These are phyloP conservation scores for Rhizopogon vulgaris DNA, from an alignment of 768 basidiomycete genomes.

Conservation along the genomic window DNA sequence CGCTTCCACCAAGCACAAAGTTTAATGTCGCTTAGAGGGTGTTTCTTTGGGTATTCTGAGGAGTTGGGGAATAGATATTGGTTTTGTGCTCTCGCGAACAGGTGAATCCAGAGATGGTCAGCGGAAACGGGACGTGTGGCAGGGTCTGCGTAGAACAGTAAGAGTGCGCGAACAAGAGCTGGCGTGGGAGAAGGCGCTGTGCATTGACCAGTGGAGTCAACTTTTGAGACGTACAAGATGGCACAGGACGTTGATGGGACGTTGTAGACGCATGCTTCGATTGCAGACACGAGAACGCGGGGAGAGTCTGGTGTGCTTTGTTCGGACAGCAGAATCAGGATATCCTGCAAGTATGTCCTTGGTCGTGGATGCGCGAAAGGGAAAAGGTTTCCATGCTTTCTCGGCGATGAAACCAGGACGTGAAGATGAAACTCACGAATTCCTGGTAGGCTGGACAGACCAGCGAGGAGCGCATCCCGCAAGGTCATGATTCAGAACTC, in stretches of 20 bases:
- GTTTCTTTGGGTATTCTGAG: slow-evolving; percentile 60
- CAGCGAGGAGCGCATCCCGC: slow-evolving; percentile 55
- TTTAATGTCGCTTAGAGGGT: slow-evolving; percentile 66
- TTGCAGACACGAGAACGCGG: slow-evolving; percentile 65
- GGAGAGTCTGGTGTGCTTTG: slow-evolving; percentile 42
- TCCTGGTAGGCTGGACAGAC: slow-evolving; percentile 54
- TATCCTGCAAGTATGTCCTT: slow-evolving; percentile 65
- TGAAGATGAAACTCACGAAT: slow-evolving; percentile 71
- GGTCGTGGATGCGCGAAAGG: slow-evolving; percentile 68
- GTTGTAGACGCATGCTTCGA: slow-evolving; percentile 74
- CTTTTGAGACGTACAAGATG: slow-evolving; percentile 88
- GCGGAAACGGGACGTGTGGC: slow-evolving; percentile 53
- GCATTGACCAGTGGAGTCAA: slow-evolving; percentile 86
- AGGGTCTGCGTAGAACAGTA: slow-evolving; percentile 59
- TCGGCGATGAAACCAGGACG: slow-evolving; percentile 61
- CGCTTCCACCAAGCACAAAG: slow-evolving; percentile 94
- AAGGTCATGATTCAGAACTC: slow-evolving; percentile 34
- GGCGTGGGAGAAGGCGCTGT: slow-evolving; percentile 60
- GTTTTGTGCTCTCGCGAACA: slow-evolving; percentile 84
- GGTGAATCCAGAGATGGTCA: slow-evolving; percentile 67
- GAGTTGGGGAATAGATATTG: slow-evolving; percentile 96
- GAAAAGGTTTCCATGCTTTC: slow-evolving; percentile 64
- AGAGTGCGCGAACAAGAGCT: slow-evolving; percentile 58
- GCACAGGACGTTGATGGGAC: slow-evolving; percentile 62
- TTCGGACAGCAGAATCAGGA: slow-evolving; percentile 72